These are phyloP conservation scores for Xerocomus potaroensis DNA, from an alignment of 768 basidiomycete genomes.

Conservation along the genomic window DNA sequence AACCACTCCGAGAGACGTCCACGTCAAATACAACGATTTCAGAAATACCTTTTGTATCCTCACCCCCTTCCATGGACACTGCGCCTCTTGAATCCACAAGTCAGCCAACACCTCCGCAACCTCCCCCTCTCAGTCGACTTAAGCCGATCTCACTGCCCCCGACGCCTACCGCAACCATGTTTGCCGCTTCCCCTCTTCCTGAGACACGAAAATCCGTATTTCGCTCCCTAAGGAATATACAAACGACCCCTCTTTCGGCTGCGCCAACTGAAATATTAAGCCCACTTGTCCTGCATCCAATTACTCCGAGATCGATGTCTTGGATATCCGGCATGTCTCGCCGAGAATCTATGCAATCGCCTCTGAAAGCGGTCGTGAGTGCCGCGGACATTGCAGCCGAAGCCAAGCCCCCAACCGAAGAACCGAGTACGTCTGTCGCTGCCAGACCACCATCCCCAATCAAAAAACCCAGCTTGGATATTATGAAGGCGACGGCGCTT, in stretches of 20 bases:
- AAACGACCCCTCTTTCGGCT: conserved; percentile 21
- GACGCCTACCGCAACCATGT: conserved; percentile 25
- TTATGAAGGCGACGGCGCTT: conserved; percentile 39
- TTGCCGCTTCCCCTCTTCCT: conserved; percentile 13
- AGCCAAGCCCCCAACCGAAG: conserved; percentile 3
- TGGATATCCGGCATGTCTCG: conserved; percentile 18
- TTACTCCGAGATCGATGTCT: conserved; percentile 13
- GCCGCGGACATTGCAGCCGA: conserved; percentile 10
- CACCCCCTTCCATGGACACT: conserved; percentile 12
- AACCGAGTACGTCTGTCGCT: conserved; percentile 1
- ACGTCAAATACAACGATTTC: background rate
- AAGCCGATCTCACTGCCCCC: conserved; percentile 33
- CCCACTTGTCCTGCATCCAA: conserved; percentile 28
- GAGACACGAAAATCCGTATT: conserved; percentile 18
- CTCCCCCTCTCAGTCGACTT: conserved; percentile 27
- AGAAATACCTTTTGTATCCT: conserved; percentile 11
- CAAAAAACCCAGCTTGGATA: conserved; percentile 17
- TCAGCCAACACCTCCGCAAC: conserved; percentile 17
- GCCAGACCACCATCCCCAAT: background rate
- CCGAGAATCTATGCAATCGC: conserved; percentile 24
- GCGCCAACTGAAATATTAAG: conserved; percentile 28
- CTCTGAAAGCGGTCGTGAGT: conserved; percentile 17
- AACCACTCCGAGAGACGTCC: background rate
- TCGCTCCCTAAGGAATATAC: conserved; percentile 21
- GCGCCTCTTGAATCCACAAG: conserved; percentile 2